Evolutionary conservation across 2,329 filamentous ascomycete species (phyloP).

Genomic region (Alternaria brassicicola): DNA sequence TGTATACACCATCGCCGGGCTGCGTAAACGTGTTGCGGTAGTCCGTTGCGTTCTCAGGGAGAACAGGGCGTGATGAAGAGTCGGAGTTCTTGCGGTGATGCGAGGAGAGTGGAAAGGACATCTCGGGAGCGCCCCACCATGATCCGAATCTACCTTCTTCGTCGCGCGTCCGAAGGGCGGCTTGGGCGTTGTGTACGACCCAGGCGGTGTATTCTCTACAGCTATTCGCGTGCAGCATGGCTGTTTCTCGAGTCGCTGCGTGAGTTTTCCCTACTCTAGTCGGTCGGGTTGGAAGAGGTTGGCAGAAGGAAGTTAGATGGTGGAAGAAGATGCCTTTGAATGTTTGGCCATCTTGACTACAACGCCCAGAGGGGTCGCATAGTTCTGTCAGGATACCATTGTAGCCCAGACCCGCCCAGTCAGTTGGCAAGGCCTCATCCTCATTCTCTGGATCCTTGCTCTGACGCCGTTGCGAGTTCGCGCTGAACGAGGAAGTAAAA

Average conservation of each 20-base stretch:
- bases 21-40: conserved; percentile 8
- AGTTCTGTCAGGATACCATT: conserved; percentile 82
- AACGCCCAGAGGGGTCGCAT: conserved; percentile 76
- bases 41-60: conserved; percentile 9
- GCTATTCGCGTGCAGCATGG: conserved; percentile 59
- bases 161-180: conserved; percentile 74
- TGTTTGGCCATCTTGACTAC: conserved; percentile 83
- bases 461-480: background rate
- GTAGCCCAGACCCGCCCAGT: conserved; percentile 77
- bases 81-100: background rate
- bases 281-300: conserved; percentile 60
- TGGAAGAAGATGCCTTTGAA: conserved; percentile 98
- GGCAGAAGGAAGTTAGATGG: conserved; percentile 81
- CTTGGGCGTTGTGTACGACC: conserved; percentile 78
- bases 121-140: conserved; percentile 75
- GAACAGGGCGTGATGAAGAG: too few species aligned
- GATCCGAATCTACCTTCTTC: conserved; percentile 74
- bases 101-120: background rate
- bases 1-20: background rate
- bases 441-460: background rate
- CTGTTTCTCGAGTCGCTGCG: conserved; percentile 39
- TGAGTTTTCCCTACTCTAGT: conserved; percentile 55
- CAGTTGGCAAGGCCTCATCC: background rate
- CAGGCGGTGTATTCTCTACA: conserved; percentile 74
- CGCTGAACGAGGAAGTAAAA: conserved; percentile 1